phyloP scores from a whole-genome alignment of 2,329 filamentous ascomycete species.

The Aureobasidium mangrovei region DNA sequence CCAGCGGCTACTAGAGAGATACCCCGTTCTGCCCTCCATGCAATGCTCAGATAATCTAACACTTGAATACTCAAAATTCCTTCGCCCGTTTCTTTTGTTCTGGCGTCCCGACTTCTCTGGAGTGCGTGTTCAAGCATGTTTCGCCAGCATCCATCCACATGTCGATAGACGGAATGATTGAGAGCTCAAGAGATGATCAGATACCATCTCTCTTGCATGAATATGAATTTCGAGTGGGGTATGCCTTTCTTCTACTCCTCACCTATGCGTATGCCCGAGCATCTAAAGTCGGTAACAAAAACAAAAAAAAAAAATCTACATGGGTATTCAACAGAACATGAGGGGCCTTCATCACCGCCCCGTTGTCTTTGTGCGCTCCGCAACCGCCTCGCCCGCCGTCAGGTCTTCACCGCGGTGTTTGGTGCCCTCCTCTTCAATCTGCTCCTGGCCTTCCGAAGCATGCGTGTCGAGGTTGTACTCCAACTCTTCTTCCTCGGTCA shows the following conservation, averaged over 20 bases:
- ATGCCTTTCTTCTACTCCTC: constrained; percentile 1
- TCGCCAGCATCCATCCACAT: too few species aligned
- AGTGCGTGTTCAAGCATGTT: too few species aligned
- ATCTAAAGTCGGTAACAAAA: neutral
- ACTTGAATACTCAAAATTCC: neutral
- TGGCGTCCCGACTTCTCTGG: neutral
- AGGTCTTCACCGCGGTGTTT: constrained; percentile 15
- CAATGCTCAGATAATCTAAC: neutral
- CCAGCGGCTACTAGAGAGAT: constrained; percentile 36
- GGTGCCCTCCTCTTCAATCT: constrained; percentile 7
- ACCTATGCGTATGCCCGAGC: neutral
- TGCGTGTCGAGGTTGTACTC: constrained; percentile 11
- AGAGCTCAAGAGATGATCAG: too few species aligned
- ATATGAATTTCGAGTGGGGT: neutral
- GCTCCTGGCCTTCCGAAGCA: constrained; percentile 2
- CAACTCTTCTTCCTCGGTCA: constrained; percentile 17
- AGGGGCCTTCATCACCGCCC: neutral
- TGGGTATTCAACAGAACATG: neutral
- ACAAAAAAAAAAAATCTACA: neutral
- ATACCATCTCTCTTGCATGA: too few species aligned
- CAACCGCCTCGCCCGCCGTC: constrained; percentile 7
- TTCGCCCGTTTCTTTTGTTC: too few species aligned
- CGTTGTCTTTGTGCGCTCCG: constrained; percentile 3
- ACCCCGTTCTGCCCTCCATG: neutral
- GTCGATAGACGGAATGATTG: too few species aligned